These are phyloP conservation scores for Fusarium heterosporum DNA, from an alignment of 2,329 filamentous ascomycete genomes.

Conservation along the genomic window DNA sequence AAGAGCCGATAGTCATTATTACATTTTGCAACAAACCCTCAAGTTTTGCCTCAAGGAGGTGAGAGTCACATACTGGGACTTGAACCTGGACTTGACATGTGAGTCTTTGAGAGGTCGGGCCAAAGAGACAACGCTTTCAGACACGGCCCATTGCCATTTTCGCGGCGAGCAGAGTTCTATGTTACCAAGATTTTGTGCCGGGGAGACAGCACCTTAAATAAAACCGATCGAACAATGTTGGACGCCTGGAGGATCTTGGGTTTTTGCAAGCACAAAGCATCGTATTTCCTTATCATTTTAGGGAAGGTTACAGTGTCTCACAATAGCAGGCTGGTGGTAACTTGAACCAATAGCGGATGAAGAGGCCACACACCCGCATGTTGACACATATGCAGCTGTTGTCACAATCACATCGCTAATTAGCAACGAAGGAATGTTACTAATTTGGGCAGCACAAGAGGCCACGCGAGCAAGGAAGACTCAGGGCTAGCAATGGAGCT, in stretches of 20 bases:
- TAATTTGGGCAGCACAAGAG: constrained; percentile 21
- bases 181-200: too few species aligned
- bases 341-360: constrained; percentile 8
- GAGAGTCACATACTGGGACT: too few species aligned
- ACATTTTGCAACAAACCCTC: too few species aligned
- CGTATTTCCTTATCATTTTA: not conserved
- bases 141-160: too few species aligned
- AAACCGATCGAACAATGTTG: not conserved
- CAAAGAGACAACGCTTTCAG: too few species aligned
- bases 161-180: too few species aligned
- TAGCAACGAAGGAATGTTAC: constrained; percentile 5
- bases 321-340: too few species aligned
- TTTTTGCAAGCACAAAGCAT: not conserved
- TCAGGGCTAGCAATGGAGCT: not conserved
- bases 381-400: constrained; percentile 4
- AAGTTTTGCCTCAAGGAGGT: too few species aligned
- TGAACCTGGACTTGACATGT: too few species aligned
- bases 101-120: too few species aligned
- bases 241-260: not conserved
- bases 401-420: constrained; percentile 23
- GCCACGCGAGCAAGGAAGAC: constrained; percentile 1
- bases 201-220: not conserved
- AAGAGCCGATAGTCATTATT: too few species aligned
- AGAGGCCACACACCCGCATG: not conserved
- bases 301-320: not conserved